Base-by-base conservation (phyloP, 2,329 filamentous ascomycete genomes). In the Neoarthrinium moseri region DNA sequence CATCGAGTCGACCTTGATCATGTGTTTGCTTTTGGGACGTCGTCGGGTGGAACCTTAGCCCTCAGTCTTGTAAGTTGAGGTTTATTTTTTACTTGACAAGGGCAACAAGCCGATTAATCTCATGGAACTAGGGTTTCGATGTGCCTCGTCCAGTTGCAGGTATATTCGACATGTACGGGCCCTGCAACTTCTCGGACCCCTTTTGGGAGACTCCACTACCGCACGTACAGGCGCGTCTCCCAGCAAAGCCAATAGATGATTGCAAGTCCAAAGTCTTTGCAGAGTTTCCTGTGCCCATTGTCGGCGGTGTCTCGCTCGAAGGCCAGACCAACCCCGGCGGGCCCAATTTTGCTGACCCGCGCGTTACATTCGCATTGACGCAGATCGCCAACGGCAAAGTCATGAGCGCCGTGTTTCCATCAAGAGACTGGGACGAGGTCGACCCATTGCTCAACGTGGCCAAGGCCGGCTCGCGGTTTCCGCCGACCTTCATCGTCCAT, bases 401-500 rank as follows among this genome's bases (percentile, higher is more conserved):
- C 1, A 46, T 72, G 15, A 51, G 62, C 49, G 63, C 52, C 45
- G 63, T 58, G 49, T 67, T 42, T 34, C 58, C 51, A 48, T 10
- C 51, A 0, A 41, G 32, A 23, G 53, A 62, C 1, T 62, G 57
- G 56, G 47, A 54, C 17, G 44, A 55, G 24, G 59, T 66, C 3
- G 69, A 72, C 40, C 66, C 70, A 2, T 45, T 64, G 5, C 38
- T 47, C 10, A 68, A 69, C 39, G 45, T 72, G 6, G 45, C 23
- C 4, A 45, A 72, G 6, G 45, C 23, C 4, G 46, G 26, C 6
- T 4, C 40, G 1, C 15, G 24, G 2, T 69, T 67, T 47, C 63
- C 67, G 21, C 67, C 69, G 5, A 72, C 68, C 1, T 71, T 64
- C 53, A 68, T 72, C 35, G 67, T 70, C 13, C 70, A 72, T 48